phyloP scores from a whole-genome alignment of 2,329 filamentous ascomycete species.

The Tolypocladium sp. region DNA sequence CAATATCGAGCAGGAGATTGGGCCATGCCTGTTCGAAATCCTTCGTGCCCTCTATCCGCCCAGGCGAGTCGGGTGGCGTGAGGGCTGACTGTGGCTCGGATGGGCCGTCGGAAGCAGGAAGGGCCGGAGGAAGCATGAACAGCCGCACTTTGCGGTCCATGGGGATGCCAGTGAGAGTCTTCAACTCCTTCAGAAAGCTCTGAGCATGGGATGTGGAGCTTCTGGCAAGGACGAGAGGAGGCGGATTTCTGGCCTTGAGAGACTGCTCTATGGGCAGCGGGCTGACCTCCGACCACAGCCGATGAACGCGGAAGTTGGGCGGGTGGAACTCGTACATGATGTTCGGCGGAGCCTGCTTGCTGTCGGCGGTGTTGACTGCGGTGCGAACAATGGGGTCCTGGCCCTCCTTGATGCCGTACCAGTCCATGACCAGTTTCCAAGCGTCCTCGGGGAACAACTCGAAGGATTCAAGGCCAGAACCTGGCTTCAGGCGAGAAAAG shows the following conservation, averaged over 20 bases:
- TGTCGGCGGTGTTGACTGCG: constrained; percentile 63
- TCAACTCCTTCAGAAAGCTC: constrained; percentile 67
- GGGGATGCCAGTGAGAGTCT: constrained; percentile 59
- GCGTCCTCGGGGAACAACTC: constrained; percentile 69
- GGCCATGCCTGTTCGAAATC: constrained; percentile 26
- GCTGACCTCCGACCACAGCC: constrained; percentile 56
- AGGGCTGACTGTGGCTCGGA: constrained; percentile 23
- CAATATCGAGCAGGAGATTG: constrained; percentile 34
- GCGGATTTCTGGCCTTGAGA: constrained; percentile 50
- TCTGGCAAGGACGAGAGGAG: constrained; percentile 58
- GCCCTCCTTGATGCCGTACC: constrained; percentile 68
- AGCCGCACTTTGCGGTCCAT: constrained; percentile 65
- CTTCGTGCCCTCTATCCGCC: constrained; percentile 12
- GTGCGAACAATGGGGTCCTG: constrained; percentile 65
- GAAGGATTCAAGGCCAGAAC: constrained; percentile 60
- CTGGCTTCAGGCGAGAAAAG: constrained; percentile 68
- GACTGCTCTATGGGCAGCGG: constrained; percentile 47
- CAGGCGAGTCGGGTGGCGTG: constrained; percentile 32
- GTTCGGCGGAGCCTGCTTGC: constrained; percentile 37
- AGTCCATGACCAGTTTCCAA: constrained; percentile 71
- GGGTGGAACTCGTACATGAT: constrained; percentile 78
- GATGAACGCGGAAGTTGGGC: constrained; percentile 75
- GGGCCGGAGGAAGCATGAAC: constrained; percentile 51
- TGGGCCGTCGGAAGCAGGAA: constrained; percentile 22
- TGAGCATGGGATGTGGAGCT: constrained; percentile 63